A percentile compares a stretch with the other conserved stretches of the same genome.
Conservation (phyloP, 371 early-diverging fungal genomes). For the Chytridiales sp. region DNA sequence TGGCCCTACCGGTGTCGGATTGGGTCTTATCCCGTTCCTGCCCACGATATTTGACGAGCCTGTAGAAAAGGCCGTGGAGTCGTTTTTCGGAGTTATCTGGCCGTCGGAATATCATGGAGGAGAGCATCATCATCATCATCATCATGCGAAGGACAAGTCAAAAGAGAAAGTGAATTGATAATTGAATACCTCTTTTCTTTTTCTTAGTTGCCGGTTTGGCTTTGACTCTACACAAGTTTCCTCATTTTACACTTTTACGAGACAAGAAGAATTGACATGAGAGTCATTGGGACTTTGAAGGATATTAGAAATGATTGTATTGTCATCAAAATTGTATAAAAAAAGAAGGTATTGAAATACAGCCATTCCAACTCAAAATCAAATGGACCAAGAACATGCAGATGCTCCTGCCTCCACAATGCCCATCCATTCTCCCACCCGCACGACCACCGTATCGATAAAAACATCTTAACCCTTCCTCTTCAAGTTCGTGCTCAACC, state of each 20-base stretch:
- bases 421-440: neutral
- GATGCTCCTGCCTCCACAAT: neutral
- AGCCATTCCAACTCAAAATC: neutral
- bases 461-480: conserved; percentile 18
- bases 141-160: too few relatives aligned
- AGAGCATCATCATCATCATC: too few relatives aligned
- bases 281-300: too few relatives aligned
- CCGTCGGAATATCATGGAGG: too few relatives aligned
- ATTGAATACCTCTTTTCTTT: too few relatives aligned
- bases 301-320: too few relatives aligned
- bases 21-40: conserved; percentile 67
- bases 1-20: conserved; percentile 69
- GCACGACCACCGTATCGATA: neutral
- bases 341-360: neutral
- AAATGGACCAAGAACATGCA: neutral
- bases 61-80: conserved; percentile 65
- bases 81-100: conserved; percentile 50
- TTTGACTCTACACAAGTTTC: too few relatives aligned
- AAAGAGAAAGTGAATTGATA: too few relatives aligned
- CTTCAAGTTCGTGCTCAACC: conserved; percentile 45
- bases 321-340: too few relatives aligned
- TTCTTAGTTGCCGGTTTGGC: too few relatives aligned
- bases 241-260: too few relatives aligned
- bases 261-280: too few relatives aligned
- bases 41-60: conserved; percentile 76